Base-by-base conservation (phyloP, 176 grass and related monocot genomes). In the Lolium multiflorum region DNA sequence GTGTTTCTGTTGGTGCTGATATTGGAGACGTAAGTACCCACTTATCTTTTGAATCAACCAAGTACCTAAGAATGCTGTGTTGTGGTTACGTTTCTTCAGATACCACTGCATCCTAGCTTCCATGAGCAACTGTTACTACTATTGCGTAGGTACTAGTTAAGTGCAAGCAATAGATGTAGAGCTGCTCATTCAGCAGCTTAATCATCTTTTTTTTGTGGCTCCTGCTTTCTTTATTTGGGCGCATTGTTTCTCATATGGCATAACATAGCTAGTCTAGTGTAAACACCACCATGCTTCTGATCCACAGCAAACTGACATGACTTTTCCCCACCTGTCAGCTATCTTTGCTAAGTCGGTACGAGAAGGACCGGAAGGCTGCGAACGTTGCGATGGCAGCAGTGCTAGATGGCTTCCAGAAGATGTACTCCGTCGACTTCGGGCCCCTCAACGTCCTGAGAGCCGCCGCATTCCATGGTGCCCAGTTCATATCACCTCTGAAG, bases 381-480 rank as follows among this genome's bases (percentile, higher is more conserved):
- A 99, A 96, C 71, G 57, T 96, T 71, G 81, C 97, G 20, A 94
- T 91, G 97, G 77, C 89, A 77, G 94, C 97, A 18, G 80, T 96
- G 25, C 90, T 99, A 37, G 97, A 99, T 78, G 92, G 94, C 63
- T 94, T 94, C 85, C 94, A 99, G 88, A 99, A 92, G 92, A 90
- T 88, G 48, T 99, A 93, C 77, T 96, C 90, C 0, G 74, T 96
- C 18, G 94, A 99, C 89, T 89, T 99, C 39, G 90, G 94, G 43
- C 97, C 97, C 26, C 90, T 99, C 11, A 98, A 99, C 80, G 52
- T 96, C 28, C 50, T 91, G 12, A 92, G 97, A 78, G 88, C 97
- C 10, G 92, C 88, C 7, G 97, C 90, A 2, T 99, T 99, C 82
- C 97, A 96, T 18, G 92, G 90, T 22, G 97, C 94, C 18, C 90